Evolutionary conservation across 2,329 filamentous ascomycete genomes (phyloP).

Genomic region (Apiospora aurea): DNA sequence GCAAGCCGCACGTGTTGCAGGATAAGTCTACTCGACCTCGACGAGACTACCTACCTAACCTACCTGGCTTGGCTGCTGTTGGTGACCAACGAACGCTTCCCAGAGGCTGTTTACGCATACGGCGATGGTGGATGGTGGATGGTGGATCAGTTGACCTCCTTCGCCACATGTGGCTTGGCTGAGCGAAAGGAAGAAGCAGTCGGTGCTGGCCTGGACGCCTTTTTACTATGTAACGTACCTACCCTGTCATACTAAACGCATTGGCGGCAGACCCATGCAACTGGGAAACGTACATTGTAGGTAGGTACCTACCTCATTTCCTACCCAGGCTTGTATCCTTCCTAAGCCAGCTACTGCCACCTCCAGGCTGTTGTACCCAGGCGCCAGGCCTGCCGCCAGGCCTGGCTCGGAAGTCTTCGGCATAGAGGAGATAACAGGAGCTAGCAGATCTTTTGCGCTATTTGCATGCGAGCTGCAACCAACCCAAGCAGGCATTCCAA

Average conservation of each 20-base stretch:
- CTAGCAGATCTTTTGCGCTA: slow-evolving; percentile 30
- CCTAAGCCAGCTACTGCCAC: background rate
- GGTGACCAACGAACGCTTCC: too few relatives aligned
- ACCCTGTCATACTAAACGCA: background rate
- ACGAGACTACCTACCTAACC: too few relatives aligned
- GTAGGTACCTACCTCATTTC: too few relatives aligned
- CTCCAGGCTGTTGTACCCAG: background rate
- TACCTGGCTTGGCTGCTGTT: too few relatives aligned
- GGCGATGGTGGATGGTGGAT: too few relatives aligned
- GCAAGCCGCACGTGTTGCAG: too few relatives aligned
- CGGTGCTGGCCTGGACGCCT: background rate
- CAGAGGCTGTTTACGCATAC: too few relatives aligned
- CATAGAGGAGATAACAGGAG: slow-evolving; percentile 15
- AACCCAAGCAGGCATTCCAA: slow-evolving; percentile 29
- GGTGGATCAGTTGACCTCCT: background rate
- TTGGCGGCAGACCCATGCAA: background rate
- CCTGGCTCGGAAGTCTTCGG: slow-evolving; percentile 26
- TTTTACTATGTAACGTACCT: too few relatives aligned
- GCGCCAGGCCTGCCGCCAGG: background rate
- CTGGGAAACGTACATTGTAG: too few relatives aligned
- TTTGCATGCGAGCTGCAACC: slow-evolving; percentile 26
- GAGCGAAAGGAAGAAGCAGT: background rate
- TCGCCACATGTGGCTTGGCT: slow-evolving; percentile 13
- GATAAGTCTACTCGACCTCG: too few relatives aligned
- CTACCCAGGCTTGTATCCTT: too few relatives aligned